These are phyloP conservation scores for Rhizophagus sp. DNA, from an alignment of 192 early-diverging fungal genomes.

Conservation along the genomic window DNA sequence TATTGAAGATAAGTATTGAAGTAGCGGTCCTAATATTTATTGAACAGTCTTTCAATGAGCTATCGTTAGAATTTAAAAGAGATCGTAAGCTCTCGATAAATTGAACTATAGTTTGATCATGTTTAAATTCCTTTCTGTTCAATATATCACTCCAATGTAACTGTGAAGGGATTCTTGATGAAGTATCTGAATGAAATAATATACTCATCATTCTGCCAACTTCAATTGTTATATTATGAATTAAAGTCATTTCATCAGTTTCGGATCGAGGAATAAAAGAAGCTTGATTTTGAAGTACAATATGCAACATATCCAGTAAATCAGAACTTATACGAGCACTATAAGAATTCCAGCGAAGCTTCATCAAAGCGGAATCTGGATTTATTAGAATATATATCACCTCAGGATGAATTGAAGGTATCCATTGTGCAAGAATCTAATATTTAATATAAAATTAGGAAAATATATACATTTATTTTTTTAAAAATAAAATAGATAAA, in stretches of 20 bases:
- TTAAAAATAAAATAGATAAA: neutral
- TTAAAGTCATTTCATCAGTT: neutral
- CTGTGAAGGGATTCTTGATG: neutral
- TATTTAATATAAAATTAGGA: neutral
- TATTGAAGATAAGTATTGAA: conserved; percentile 16
- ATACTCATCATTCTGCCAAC: neutral
- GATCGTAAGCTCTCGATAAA: neutral
- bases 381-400: conserved; percentile 8
- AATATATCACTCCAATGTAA: neutral
- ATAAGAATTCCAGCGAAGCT: conserved; percentile 9
- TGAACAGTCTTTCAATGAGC: neutral
- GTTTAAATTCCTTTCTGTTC: neutral
- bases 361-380: conserved; percentile 24
- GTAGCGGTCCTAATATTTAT: conserved; percentile 5
- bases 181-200: neutral
- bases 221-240: conserved; percentile 6
- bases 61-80: conserved; percentile 2
- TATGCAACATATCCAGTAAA: conserved; percentile 19
- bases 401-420: conserved; percentile 23
- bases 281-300: conserved; percentile 14
- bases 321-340: conserved; percentile 15
- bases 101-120: neutral
- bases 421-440: conserved; percentile 17
- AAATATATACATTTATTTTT: neutral
- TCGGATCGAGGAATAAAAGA: neutral